These are phyloP conservation scores for Pyrus betulifolia DNA, from an alignment of 306 rosid species.

Conservation along the genomic window DNA sequence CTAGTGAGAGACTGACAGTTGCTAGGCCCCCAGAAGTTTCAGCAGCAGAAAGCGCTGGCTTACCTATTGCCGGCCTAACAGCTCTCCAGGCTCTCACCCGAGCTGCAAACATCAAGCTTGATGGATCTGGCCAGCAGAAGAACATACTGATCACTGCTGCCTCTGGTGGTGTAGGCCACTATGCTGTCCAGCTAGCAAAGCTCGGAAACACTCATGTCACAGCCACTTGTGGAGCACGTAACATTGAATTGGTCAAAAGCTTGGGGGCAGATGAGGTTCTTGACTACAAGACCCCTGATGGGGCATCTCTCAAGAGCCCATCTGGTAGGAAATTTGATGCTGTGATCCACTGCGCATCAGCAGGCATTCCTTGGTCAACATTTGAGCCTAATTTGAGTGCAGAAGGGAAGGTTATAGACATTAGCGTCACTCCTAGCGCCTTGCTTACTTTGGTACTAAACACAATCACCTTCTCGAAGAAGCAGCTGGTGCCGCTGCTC, in stretches of 20 bases:
- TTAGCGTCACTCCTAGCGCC: slow-evolving; percentile 27
- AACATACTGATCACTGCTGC: slow-evolving; percentile 59
- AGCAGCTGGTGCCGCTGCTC: slow-evolving; percentile 41
- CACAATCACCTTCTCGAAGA: slow-evolving; percentile 58
- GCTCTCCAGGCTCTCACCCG: slow-evolving; percentile 63
- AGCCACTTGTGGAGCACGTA: slow-evolving; percentile 68
- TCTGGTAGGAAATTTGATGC: slow-evolving; percentile 56
- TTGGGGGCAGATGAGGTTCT: slow-evolving; percentile 76
- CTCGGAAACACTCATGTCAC: slow-evolving; percentile 55
- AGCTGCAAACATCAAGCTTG: slow-evolving; percentile 54
- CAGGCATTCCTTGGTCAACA: slow-evolving; percentile 53
- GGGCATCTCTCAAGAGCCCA: slow-evolving; percentile 53
- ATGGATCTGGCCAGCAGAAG: slow-evolving; percentile 35
- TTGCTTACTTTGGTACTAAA: slow-evolving; percentile 31
- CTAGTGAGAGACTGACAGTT: slow-evolving; percentile 35
- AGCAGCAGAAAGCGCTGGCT: slow-evolving; percentile 46
- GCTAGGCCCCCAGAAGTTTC: slow-evolving; percentile 48
- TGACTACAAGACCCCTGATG: slow-evolving; percentile 59
- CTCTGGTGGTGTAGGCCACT: slow-evolving; percentile 58
- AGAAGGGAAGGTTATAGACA: slow-evolving; percentile 42
- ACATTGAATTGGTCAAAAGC: slow-evolving; percentile 45
- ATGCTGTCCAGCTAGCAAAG: slow-evolving; percentile 68
- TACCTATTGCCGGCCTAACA: slow-evolving; percentile 57
- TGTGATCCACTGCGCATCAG: slow-evolving; percentile 37
- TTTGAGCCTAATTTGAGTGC: slow-evolving; percentile 46